Base-by-base conservation (phyloP, 1,139 yeast species). In the Casaregolazyma suthepensis region DNA sequence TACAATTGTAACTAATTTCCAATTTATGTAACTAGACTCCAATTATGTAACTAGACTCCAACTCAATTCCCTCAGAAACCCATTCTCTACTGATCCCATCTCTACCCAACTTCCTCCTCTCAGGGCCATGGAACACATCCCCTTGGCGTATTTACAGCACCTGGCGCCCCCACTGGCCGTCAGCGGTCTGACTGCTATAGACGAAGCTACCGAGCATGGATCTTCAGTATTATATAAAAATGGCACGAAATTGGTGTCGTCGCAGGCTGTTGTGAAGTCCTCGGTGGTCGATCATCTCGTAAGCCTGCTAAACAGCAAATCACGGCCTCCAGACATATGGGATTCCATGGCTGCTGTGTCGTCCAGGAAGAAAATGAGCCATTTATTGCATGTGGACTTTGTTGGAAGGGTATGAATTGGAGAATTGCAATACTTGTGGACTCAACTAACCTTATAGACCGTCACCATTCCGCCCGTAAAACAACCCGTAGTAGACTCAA, bases 141-240 rank as follows among this genome's bases (percentile, higher is more conserved):
- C 64, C 12, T 35, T 46, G 42, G 66, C 61, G 43, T 56, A 57
- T 37, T 53, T 64, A 49, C 56, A 54, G 51, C 68, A 63, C 40
- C 53, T 58, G 46, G 56, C 64, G 43, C 70, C 70, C 4, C 59
- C 64, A 38, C 55, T 66, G 23, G 54, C 62, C 15, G 58, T 66
- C 1, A 54, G 63, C 3, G 70, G 70, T 4, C 57, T 66, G 17
- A 63, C 59, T n/a, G 53, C 55, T 3, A 23, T 6, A 35, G 40
- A 15, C 2, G 40, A 35, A 5, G 7, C 17, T 35, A 5, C 40
- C 17, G 40, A 35, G 40, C 4, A 3, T 13, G 7, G 17, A 15
- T 35, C 40, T n/a, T 35, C 40, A 3, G 17, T 17, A 35, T 35
- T 35, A 35, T 35, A 35, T 35, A 35, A 35, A 35, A 35, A 35